Percentiles rank a stretch among this genome's conserved stretches.
Conservation (phyloP, 129 eudicot species). For the Tagetes patula region DNA sequence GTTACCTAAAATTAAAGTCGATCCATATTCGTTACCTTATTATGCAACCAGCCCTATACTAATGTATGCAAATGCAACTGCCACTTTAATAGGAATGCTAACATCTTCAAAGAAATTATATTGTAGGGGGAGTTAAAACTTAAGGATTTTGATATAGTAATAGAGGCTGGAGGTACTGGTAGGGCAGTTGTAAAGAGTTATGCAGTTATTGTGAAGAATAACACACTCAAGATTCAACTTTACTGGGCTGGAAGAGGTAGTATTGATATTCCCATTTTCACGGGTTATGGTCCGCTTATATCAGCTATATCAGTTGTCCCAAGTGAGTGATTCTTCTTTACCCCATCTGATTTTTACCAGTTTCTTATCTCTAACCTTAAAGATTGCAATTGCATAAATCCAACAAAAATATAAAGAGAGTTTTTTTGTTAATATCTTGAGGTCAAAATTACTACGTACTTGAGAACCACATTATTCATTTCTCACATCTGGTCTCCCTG, state of each 20-base stretch:
- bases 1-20: too few relatives aligned
- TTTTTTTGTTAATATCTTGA: not conserved
- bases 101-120: not conserved
- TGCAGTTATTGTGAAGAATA: conserved; percentile 46
- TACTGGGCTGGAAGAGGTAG: conserved; percentile 84
- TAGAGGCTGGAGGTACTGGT: conserved; percentile 71
- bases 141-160: conserved; percentile 68
- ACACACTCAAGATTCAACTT: conserved; percentile 63
- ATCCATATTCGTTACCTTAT: too few relatives aligned
- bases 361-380: conserved; percentile 4
- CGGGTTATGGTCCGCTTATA: conserved; percentile 76
- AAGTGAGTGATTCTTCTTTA: conserved; percentile 43
- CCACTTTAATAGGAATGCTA: conserved; percentile 2
- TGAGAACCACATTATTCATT: not conserved
- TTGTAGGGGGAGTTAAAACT: conserved; percentile 61
- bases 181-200: conserved; percentile 55
- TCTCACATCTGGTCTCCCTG: not conserved
- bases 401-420: conserved; percentile 13
- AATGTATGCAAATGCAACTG: not conserved
- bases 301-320: conserved; percentile 83
- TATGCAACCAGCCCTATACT: too few relatives aligned
- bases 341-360: not conserved
- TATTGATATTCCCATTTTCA: conserved; percentile 68
- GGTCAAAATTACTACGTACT: not conserved
- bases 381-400: conserved; percentile 9